These are phyloP conservation scores for Rubus idaeus DNA, from an alignment of 306 rosid genomes.

Conservation along the genomic window DNA sequence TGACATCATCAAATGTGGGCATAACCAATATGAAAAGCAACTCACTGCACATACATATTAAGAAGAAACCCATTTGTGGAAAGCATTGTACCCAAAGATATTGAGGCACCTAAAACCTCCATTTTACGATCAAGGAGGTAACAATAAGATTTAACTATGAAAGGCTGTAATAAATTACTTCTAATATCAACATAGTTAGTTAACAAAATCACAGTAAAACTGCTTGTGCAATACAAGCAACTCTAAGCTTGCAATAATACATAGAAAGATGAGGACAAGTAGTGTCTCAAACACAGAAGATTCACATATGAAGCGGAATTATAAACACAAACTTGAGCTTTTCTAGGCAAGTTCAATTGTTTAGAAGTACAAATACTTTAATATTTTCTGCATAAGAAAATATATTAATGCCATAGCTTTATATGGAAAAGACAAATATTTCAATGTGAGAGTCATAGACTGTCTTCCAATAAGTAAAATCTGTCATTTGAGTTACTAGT, in stretches of 20 bases:
- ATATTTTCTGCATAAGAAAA: not conserved
- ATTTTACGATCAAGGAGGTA: not conserved
- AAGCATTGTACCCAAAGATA: conserved; percentile 18
- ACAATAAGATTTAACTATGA: not conserved
- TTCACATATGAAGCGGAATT: not conserved
- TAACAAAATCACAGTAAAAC: not conserved
- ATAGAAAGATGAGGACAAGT: not conserved
- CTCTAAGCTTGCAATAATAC: not conserved
- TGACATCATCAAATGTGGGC: conserved; percentile 41
- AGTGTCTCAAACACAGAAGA: not conserved
- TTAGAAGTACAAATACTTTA: not conserved
- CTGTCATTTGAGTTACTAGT: not conserved
- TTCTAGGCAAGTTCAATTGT: too few relatives aligned
- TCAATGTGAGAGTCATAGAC: too few relatives aligned
- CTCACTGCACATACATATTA: conserved; percentile 1
- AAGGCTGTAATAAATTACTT: not conserved
- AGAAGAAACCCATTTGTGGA: conserved; percentile 12
- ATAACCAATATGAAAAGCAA: conserved; percentile 23
- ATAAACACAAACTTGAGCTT: not conserved
- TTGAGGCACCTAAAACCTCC: conserved; percentile 9
- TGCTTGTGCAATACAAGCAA: not conserved
- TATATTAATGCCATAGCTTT: too few relatives aligned
- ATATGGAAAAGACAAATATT: too few relatives aligned
- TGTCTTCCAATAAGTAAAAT: not conserved
- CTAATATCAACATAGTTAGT: not conserved